phyloP scores from a whole-genome alignment of 106 monocot species.

The Phalaenopsis aphrodite region DNA sequence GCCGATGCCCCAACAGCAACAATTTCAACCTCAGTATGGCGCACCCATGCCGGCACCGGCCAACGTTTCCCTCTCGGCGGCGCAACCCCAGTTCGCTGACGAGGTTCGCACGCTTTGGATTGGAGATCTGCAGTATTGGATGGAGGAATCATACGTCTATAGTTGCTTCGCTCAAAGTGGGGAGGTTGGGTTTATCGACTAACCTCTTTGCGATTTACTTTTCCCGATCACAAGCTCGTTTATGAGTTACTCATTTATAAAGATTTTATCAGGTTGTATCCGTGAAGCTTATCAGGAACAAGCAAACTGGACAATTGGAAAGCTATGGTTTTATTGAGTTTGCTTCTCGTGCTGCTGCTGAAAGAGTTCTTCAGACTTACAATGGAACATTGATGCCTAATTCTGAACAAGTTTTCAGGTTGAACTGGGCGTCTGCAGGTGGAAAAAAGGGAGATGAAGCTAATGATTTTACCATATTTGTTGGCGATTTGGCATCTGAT shows the following conservation, averaged over 20 bases:
- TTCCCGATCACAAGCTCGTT: background rate
- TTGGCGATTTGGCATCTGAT: constrained; percentile 79
- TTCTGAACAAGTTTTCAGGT: constrained; percentile 47
- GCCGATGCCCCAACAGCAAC: background rate
- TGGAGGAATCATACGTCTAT: constrained; percentile 66
- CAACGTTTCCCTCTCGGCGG: background rate
- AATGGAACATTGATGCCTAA: constrained; percentile 78
- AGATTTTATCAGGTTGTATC: constrained; percentile 29
- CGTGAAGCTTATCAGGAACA: constrained; percentile 66
- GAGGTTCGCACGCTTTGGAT: constrained; percentile 74
- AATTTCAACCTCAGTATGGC: constrained; percentile 18
- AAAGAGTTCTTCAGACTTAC: constrained; percentile 48
- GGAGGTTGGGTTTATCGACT: constrained; percentile 25
- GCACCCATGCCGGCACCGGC: background rate
- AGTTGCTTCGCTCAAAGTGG: constrained; percentile 43
- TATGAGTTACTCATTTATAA: background rate
- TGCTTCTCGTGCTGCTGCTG: constrained; percentile 42
- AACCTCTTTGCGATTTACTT: background rate
- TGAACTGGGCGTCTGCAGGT: constrained; percentile 72
- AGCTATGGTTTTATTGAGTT: constrained; percentile 89
- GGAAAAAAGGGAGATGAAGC: constrained; percentile 37
- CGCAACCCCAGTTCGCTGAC: constrained; percentile 12
- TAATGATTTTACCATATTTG: constrained; percentile 71
- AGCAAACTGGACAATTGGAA: constrained; percentile 56
- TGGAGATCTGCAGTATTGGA: constrained; percentile 83